A percentile compares a stretch with the other conserved stretches of the same genome.
Evolutionary conservation across 164 flowering plant species (phyloP).

Genomic region (Euptelea pleiosperma): DNA sequence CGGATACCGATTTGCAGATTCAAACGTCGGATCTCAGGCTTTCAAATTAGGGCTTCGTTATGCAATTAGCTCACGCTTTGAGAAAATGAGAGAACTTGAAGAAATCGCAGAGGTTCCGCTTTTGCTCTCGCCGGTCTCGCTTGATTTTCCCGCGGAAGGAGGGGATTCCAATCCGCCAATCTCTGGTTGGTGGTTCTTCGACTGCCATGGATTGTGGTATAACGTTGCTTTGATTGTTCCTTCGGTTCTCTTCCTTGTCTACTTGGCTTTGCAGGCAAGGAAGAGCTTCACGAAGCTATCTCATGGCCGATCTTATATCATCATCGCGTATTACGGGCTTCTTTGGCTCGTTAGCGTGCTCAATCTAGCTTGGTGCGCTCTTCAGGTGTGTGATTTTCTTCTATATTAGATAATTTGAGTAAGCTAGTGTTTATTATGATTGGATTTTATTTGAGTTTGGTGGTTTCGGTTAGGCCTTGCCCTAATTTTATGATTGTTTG

Average conservation of each 20-base stretch:
- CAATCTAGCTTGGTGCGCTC: conserved; percentile 77
- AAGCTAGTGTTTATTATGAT: not conserved
- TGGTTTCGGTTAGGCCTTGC: not conserved
- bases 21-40: no score
- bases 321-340: conserved; percentile 63
- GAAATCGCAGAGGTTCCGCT: no score
- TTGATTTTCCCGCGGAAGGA: not conserved
- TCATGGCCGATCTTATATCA: conserved; percentile 59
- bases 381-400: conserved; percentile 52
- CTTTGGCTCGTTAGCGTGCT: conserved; percentile 81
- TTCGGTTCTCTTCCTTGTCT: conserved; percentile 51
- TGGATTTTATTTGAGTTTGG: not conserved
- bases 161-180: conserved; percentile 5
- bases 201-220: conserved; percentile 70
- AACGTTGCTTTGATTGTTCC: conserved; percentile 44
- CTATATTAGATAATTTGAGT: conserved; percentile 1
- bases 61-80: not conserved
- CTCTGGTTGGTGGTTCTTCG: conserved; percentile 34
- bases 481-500: conserved; percentile 6
- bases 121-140: no score
- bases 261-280: conserved; percentile 56
- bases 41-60: not conserved
- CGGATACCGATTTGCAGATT: no score
- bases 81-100: not conserved
- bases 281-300: conserved; percentile 60